phyloP scores from a whole-genome alignment of 306 rosid species.

The Urtica urens region DNA sequence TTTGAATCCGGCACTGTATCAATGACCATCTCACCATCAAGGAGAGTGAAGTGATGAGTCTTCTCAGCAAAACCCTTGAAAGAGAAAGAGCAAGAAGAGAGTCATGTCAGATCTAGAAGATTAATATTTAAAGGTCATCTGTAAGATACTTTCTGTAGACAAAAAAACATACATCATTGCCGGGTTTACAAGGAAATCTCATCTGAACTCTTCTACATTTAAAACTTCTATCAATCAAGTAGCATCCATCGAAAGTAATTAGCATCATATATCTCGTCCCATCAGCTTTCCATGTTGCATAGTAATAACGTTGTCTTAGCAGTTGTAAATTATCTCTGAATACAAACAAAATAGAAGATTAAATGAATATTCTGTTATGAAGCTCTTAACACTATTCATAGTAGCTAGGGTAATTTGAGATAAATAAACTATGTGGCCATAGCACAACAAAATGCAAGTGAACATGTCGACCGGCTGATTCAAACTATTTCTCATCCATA shows the following conservation, averaged over 20 bases:
- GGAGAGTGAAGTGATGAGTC: slow-evolving; percentile 73
- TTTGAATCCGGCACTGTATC: slow-evolving; percentile 75
- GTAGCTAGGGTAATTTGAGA: too few relatives aligned
- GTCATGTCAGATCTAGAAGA: slow-evolving; percentile 28
- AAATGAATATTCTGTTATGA: too few relatives aligned
- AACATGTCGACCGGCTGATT: too few relatives aligned
- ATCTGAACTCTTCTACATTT: slow-evolving; percentile 88
- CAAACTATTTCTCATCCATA: too few relatives aligned
- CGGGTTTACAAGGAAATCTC: slow-evolving; percentile 85
- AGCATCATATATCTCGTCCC: slow-evolving; percentile 98
- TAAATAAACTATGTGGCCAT: too few relatives aligned
- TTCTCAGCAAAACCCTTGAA: slow-evolving; percentile 52
- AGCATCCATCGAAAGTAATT: slow-evolving; percentile 84
- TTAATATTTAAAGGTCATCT: background rate
- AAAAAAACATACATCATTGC: slow-evolving; percentile 51
- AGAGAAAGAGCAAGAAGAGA: slow-evolving; percentile 16
- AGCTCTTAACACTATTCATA: too few relatives aligned
- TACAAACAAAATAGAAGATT: slow-evolving; percentile 6
- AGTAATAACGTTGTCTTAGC: slow-evolving; percentile 84
- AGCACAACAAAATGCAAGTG: too few relatives aligned
- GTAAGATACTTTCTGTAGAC: slow-evolving; percentile 1
- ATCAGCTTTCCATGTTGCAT: slow-evolving; percentile 99
- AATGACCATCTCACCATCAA: slow-evolving; percentile 95
- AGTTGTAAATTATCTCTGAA: slow-evolving; percentile 83
- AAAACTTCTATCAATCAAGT: slow-evolving; percentile 75